Evolutionary conservation across 441 rosid species (phyloP), one percentile per base, ranked within the genome.

Genomic region (Eutrema salsugineum): DNA sequence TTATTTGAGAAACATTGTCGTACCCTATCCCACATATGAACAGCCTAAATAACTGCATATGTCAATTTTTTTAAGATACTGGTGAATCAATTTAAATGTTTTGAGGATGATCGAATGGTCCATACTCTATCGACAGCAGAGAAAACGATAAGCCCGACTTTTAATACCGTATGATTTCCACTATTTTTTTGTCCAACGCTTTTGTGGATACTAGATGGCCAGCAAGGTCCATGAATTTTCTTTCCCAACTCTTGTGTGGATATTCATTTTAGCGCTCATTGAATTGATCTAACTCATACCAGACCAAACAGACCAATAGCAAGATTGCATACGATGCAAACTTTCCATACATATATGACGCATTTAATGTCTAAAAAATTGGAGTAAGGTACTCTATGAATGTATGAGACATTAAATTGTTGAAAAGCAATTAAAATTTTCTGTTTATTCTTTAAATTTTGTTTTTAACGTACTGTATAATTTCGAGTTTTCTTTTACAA

Each of bases 161-260:
- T 42, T 50, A 0, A 46, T 1, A 42, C 22, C 20, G 11, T 16
- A 40, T 36, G 56, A 8, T 14, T 22, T 35, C n/a, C 8, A n/a
- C 19, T 1, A 10, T 50, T 49, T 17, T 70, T n/a, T 42, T 17
- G 17, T 20, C 39, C 35, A 40, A 35, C 36, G 42, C 46, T 43
- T 50, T 11, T 61, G 69, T 71, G 75, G 75, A 50, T 11, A 22
- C 9, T 62, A 40, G 16, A 51, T 30, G 62, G 40, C 75, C 46
- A 62, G 54, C 68, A 8, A 28, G 14, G 42, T 42, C 22, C 60
- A 32, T 55, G 14, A 15, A 9, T 55, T 15, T 55, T 28, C 12
- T 53, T 28, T 30, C 39, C 14, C 12, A 54, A n/a, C 7, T 30
- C 12, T 53, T 53, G 39, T n/a, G 59, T 28, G 36, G 58, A 53